These are phyloP conservation scores for Talaromyces sp. DNA, from an alignment of 2,329 filamentous ascomycete genomes.

Conservation along the genomic window DNA sequence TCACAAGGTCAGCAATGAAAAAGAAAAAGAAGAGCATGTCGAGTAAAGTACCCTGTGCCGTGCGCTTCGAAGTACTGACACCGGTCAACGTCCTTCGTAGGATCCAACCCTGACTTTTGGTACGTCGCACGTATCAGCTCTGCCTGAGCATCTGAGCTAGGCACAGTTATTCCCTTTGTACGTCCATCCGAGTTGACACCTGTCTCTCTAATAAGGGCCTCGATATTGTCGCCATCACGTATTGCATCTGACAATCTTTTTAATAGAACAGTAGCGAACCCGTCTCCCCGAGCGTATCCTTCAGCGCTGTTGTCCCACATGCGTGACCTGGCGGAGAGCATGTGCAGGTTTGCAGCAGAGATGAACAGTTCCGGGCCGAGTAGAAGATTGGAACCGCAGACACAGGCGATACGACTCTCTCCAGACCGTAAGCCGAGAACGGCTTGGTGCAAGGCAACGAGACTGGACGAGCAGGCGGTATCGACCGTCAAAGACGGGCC, in stretches of 20 bases:
- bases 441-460: constrained; percentile 33
- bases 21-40: too few relatives aligned
- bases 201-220: constrained; percentile 27
- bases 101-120: constrained; percentile 27
- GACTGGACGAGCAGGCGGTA: constrained; percentile 42
- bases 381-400: constrained; percentile 17
- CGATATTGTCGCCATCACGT: constrained; percentile 37
- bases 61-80: constrained; percentile 35
- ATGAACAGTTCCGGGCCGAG: constrained; percentile 12
- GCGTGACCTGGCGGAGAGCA: constrained; percentile 50
- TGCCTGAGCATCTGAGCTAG: constrained; percentile 27
- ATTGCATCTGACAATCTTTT: constrained; percentile 46
- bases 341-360: constrained; percentile 29
- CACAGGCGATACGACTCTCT: constrained; percentile 17
- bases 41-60: too few relatives aligned
- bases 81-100: constrained; percentile 5
- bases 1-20: too few relatives aligned
- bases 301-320: constrained; percentile 43
- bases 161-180: constrained; percentile 24
- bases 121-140: constrained; percentile 33
- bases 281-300: constrained; percentile 50
- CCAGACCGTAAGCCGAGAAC: constrained; percentile 20
- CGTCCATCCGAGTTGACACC: constrained; percentile 27
- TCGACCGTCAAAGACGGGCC: constrained; percentile 42
- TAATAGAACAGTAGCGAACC: constrained; percentile 44